A percentile compares a stretch with the other conserved stretches of the same genome.
These are phyloP conservation scores for Termitomyces sp. DNA, from an alignment of 768 basidiomycete genomes.

Conservation along the genomic window DNA sequence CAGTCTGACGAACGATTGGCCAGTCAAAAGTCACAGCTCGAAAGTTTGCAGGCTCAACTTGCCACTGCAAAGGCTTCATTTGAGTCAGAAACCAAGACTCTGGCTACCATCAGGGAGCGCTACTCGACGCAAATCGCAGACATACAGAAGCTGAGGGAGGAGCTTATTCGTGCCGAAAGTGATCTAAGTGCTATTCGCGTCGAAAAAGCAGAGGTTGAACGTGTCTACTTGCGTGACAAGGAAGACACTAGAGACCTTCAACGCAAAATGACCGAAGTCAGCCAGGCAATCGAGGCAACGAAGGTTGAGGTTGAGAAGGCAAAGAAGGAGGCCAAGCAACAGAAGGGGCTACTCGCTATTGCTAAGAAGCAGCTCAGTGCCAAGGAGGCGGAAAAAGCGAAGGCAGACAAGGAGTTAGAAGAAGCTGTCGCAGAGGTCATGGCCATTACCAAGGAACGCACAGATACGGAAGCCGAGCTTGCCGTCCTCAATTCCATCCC, in stretches of 20 bases:
- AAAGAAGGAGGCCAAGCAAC: slow-evolving; percentile 93
- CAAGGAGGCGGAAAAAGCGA: slow-evolving; percentile 73
- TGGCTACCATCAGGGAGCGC: slow-evolving; percentile 65
- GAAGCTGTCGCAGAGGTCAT: slow-evolving; percentile 54
- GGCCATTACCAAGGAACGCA: slow-evolving; percentile 48
- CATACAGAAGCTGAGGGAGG: slow-evolving; percentile 65
- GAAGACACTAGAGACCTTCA: slow-evolving; percentile 89
- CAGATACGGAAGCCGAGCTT: slow-evolving; percentile 47
- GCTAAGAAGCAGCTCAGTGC: slow-evolving; percentile 88
- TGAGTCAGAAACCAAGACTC: slow-evolving; percentile 73
- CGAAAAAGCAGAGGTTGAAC: slow-evolving; percentile 91
- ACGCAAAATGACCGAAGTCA: slow-evolving; percentile 75
- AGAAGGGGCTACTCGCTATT: slow-evolving; percentile 92
- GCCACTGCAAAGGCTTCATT: slow-evolving; percentile 78
- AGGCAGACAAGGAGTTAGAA: slow-evolving; percentile 64
- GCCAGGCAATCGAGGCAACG: slow-evolving; percentile 61
- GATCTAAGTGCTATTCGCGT: slow-evolving; percentile 84
- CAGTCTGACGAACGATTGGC: slow-evolving; percentile 60
- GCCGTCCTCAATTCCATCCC: slow-evolving; percentile 22
- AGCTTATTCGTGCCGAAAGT: slow-evolving; percentile 86
- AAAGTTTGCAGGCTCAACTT: slow-evolving; percentile 78
- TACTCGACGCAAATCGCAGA: slow-evolving; percentile 60
- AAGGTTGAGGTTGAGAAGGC: slow-evolving; percentile 79
- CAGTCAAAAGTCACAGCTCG: slow-evolving; percentile 67
- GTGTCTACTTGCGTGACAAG: slow-evolving; percentile 81